A percentile compares a stretch with the other conserved stretches of the same genome.
Evolutionary conservation across 2,329 filamentous ascomycete genomes (phyloP).

Genomic region (Ascosphaera acerosa): DNA sequence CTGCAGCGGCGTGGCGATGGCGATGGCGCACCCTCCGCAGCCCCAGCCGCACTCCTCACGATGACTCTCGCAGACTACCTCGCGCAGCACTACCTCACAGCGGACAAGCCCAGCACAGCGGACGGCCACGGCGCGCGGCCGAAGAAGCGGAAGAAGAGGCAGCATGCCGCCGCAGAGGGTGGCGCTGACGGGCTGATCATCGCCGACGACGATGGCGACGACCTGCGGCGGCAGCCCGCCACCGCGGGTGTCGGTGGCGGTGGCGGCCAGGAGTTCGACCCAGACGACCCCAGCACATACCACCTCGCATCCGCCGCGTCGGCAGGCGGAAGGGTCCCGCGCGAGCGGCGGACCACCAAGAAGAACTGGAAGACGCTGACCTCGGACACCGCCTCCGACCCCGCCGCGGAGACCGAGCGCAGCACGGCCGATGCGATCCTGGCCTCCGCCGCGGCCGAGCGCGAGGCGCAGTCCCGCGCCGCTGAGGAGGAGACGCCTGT

Average conservation of each 20-base stretch:
- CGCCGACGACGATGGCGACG: conserved; percentile 18
- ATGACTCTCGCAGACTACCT: conserved; percentile 53
- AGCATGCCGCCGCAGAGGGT: conserved; percentile 27
- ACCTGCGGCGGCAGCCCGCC: conserved; percentile 11
- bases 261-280: conserved; percentile 9
- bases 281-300: conserved; percentile 11
- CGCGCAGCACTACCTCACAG: conserved; percentile 69
- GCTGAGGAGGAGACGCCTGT: conserved; percentile 24
- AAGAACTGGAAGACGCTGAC: conserved; percentile 52
- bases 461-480: conserved; percentile 22
- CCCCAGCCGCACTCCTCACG: no score
- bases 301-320: conserved; percentile 4
- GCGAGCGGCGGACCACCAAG: conserved; percentile 40
- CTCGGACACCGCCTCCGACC: conserved; percentile 6
- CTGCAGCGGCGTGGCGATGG: no score
- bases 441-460: conserved; percentile 43
- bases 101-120: conserved; percentile 21
- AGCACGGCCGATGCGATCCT: conserved; percentile 59
- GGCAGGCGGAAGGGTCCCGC: conserved; percentile 24
- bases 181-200: conserved; percentile 19
- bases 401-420: conserved; percentile 26
- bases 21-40: no score
- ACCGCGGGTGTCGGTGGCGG: conserved; percentile 5
- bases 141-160: conserved; percentile 26
- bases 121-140: conserved; percentile 30